A percentile compares a stretch with the other conserved stretches of the same genome.
phyloP scores from a whole-genome alignment of 805 yeast species.

The Myxozyma kluyveri region DNA sequence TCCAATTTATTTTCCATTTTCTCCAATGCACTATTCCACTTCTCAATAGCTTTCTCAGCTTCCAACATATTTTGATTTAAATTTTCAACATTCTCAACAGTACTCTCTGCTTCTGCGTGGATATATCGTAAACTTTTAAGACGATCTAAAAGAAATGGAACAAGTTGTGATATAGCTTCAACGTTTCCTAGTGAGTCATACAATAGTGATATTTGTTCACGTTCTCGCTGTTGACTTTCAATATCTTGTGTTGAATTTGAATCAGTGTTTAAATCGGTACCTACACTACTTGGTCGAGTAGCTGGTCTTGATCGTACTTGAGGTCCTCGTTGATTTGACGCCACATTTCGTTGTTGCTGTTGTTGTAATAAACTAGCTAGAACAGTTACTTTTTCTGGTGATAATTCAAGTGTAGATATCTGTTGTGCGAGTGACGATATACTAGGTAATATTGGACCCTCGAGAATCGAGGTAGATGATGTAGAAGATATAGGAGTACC shows the following conservation, averaged over 20 bases:
- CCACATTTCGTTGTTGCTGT: background rate
- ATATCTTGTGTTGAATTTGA: background rate
- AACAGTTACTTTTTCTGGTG: constrained; percentile 11
- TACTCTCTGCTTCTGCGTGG: constrained; percentile 22
- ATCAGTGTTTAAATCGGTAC: background rate
- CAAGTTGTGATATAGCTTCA: constrained; percentile 9
- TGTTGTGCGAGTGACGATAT: constrained; percentile 15
- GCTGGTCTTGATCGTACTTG: background rate
- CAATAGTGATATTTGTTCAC: constrained; percentile 8
- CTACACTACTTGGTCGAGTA: background rate
- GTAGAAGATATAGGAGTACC: no score
- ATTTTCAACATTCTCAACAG: constrained; percentile 10
- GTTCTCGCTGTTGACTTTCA: no score
- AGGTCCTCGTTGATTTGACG: background rate
- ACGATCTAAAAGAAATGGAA: constrained; percentile 20
- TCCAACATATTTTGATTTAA: constrained; percentile 1
- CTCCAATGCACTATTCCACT: constrained; percentile 18
- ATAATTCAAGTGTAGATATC: constrained; percentile 2
- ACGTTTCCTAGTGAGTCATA: constrained; percentile 11
- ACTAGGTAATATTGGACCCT: no score
- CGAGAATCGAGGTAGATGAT: no score
- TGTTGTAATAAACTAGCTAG: background rate
- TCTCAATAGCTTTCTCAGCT: constrained; percentile 2
- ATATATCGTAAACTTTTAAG: constrained; percentile 14
- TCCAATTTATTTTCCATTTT: constrained; percentile 11